phyloP scores from a whole-genome alignment of 768 basidiomycete species.

The Cystofilobasidium capitatum region DNA sequence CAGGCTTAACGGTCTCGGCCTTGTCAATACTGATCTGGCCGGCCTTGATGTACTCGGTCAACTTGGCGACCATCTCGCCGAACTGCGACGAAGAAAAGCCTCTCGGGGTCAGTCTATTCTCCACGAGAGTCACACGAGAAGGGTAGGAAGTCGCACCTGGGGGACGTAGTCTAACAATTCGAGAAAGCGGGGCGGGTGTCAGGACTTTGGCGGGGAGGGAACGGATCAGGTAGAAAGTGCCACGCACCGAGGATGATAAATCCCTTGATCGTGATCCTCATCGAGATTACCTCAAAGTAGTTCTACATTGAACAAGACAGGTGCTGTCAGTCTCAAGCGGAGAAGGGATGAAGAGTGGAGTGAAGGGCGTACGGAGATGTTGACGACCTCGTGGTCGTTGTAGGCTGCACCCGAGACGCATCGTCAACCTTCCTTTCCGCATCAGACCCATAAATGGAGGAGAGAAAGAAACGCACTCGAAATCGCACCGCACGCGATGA shows the following conservation, averaged over 20 bases:
- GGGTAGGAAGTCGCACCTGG: too few species aligned
- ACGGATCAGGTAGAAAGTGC: neutral
- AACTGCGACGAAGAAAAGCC: constrained; percentile 29
- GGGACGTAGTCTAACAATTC: constrained; percentile 1
- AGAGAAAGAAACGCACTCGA: neutral
- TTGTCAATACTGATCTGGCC: constrained; percentile 30
- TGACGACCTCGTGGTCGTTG: constrained; percentile 18
- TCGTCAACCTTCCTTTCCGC: constrained; percentile 28
- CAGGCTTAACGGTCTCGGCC: constrained; percentile 28
- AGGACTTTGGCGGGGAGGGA: neutral
- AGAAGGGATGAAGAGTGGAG: neutral
- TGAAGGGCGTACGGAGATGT: neutral
- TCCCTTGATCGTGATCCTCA: neutral
- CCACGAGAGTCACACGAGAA: too few species aligned
- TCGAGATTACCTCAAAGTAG: neutral
- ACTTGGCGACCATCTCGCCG: constrained; percentile 25
- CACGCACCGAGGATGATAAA: neutral
- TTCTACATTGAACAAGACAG: too few species aligned
- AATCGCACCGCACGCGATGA: neutral
- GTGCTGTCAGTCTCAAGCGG: too few species aligned
- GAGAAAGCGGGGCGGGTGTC: too few species aligned
- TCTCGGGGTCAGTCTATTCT: constrained; percentile 22
- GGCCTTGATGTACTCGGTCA: constrained; percentile 28
- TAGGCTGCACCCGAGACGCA: constrained; percentile 31
- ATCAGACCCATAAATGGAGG: neutral